Evolutionary conservation across 768 basidiomycete genomes (phyloP).

Genomic region (Hortiboletus flavorubellus): DNA sequence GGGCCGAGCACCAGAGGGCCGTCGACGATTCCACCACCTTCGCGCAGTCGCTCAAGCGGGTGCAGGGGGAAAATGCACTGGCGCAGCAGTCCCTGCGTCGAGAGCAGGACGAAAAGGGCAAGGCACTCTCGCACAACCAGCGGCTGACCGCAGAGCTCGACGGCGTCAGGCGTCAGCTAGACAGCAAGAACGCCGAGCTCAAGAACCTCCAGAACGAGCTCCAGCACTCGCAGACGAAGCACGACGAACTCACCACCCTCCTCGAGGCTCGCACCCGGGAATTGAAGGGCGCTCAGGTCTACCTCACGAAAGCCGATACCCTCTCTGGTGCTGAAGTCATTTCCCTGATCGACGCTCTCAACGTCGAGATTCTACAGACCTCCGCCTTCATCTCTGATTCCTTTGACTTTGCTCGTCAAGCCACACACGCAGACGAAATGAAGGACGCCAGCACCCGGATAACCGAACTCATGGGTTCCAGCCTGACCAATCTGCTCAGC

Average conservation of each 20-base stretch:
- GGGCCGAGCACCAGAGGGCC: background rate
- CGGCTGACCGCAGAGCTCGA: constrained; percentile 13
- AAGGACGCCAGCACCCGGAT: constrained; percentile 29
- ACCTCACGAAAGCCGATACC: constrained; percentile 42
- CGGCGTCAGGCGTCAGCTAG: constrained; percentile 22
- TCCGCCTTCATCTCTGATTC: constrained; percentile 44
- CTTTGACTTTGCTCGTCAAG: constrained; percentile 30
- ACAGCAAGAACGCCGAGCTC: constrained; percentile 22
- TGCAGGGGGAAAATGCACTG: constrained; percentile 13
- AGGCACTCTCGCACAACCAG: constrained; percentile 8
- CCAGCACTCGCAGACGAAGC: constrained; percentile 23
- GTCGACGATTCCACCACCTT: constrained; percentile 10
- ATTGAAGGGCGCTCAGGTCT: constrained; percentile 40
- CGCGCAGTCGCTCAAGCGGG: constrained; percentile 18
- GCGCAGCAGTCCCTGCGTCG: constrained; percentile 19
- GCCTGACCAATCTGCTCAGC: constrained; percentile 24
- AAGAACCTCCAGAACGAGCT: constrained; percentile 28
- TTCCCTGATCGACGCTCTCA: constrained; percentile 38
- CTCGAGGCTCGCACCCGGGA: constrained; percentile 37
- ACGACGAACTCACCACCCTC: constrained; percentile 28
- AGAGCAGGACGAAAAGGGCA: constrained; percentile 22
- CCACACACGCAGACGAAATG: constrained; percentile 19
- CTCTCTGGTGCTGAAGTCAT: constrained; percentile 45
- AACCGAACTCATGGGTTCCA: constrained; percentile 31
- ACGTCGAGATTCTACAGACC: constrained; percentile 47